These are phyloP conservation scores for Trametes sp. DNA, from an alignment of 1,284 basidiomycete species.

Conservation along the genomic window DNA sequence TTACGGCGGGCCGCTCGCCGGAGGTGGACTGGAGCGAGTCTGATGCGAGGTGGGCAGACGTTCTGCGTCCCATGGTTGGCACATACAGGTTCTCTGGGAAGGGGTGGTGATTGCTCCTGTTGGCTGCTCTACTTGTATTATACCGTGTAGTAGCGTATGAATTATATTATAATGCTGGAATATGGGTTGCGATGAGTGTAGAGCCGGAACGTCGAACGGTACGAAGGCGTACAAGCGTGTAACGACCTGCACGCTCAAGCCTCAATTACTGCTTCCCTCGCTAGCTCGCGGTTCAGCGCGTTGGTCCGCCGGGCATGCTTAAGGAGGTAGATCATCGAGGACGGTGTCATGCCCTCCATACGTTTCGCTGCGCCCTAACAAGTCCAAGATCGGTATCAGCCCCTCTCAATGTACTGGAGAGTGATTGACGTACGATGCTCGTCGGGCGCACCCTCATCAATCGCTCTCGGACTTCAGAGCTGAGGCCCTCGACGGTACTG, in stretches of 20 bases:
- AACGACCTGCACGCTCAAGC: too few relatives aligned
- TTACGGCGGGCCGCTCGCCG: not conserved
- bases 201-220: too few relatives aligned
- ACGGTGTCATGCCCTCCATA: slow-evolving; percentile 89
- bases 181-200: too few relatives aligned
- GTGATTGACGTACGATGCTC: slow-evolving; percentile 66
- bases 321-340: slow-evolving; percentile 69
- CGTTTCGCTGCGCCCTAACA: slow-evolving; percentile 81
- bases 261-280: not conserved
- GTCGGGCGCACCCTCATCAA: slow-evolving; percentile 67
- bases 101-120: too few relatives aligned
- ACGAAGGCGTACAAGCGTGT: too few relatives aligned
- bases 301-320: slow-evolving; percentile 62
- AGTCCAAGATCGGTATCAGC: slow-evolving; percentile 5
- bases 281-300: not conserved
- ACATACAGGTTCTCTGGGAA: not conserved
- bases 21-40: not conserved
- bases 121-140: not conserved
- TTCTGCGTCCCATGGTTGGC: not conserved
- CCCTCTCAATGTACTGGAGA: not conserved
- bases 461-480: slow-evolving; percentile 78
- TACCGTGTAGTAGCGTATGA: too few relatives aligned
- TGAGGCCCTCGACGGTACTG: slow-evolving; percentile 68
- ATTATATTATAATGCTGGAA: too few relatives aligned
- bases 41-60: not conserved